Evolutionary conservation across 2,329 filamentous ascomycete species (phyloP).

Genomic region (Pyrenochaeta sp.): DNA sequence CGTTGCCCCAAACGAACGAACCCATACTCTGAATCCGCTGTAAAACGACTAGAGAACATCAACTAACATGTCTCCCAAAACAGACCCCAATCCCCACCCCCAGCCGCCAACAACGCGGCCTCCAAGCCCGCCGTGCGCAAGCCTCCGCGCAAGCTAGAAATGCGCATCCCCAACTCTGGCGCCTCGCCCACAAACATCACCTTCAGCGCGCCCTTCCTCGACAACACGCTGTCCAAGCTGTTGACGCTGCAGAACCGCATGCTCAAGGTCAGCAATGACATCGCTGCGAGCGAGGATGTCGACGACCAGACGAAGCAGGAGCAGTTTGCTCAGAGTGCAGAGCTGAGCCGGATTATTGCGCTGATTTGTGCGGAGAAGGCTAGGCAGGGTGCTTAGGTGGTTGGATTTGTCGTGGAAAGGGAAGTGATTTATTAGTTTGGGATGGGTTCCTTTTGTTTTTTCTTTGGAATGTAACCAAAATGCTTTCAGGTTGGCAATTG

Average conservation of each 20-base stretch:
- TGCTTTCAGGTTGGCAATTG: no score
- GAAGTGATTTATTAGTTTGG: no score
- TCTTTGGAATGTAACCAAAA: no score
- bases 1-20: slow-evolving; percentile 7
- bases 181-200: slow-evolving; percentile 50
- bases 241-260: slow-evolving; percentile 58
- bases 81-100: slow-evolving; percentile 27
- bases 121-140: slow-evolving; percentile 39
- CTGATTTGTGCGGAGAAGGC: slow-evolving; percentile 62
- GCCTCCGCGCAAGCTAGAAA: slow-evolving; percentile 58
- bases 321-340: slow-evolving; percentile 58
- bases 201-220: slow-evolving; percentile 61
- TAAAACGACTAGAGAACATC: no score
- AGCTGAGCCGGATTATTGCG: slow-evolving; percentile 58
- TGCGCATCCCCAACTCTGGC: slow-evolving; percentile 52
- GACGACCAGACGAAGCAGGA: slow-evolving; percentile 58
- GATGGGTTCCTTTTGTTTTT: no score
- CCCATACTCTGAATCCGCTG: background rate
- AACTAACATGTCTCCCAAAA: no score
- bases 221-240: slow-evolving; percentile 61
- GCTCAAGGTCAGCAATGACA: slow-evolving; percentile 56
- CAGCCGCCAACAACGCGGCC: slow-evolving; percentile 28
- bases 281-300: slow-evolving; percentile 54
- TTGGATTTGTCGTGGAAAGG: background rate
- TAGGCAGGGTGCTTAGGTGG: slow-evolving; percentile 50